Base-by-base conservation (phyloP, 2,329 filamentous ascomycete species). In the Pseudogymnoascus destructans region DNA sequence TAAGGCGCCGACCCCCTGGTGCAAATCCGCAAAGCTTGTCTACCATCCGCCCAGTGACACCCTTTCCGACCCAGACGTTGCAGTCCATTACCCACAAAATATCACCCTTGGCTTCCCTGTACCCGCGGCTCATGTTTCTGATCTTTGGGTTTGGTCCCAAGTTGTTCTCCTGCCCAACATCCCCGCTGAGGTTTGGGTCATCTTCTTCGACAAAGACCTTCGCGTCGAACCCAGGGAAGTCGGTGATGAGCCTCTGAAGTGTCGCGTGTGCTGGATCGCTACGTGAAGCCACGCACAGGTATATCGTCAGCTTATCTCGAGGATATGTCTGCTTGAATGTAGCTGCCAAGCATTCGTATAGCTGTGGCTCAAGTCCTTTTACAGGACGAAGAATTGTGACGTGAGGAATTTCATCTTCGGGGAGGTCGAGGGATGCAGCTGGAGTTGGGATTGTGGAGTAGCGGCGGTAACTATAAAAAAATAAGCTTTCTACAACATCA, bases 101-200 rank as follows among this genome's bases (percentile, higher is more conserved):
- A 68, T 96, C 90, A 1, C 87, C 86, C 63, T 85, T 85, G 1
- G 90, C 89, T 68, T 97, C 91, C 25, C 90, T 77, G 69, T 96
- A 98, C 2, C 89, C 91, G 42, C 89, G 81, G 69, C 91, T 96
- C 77, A 97, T 89, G 70, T 98, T 98, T 56, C 93, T 79, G 65
- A 98, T 95, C 75, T 98, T 98, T n/a, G 93, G 93, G 67, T 98
- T 98, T 1, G 93, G 93, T 0, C 95, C 95, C 59, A 97, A 77
- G 59, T 81, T 78, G 62, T 78, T 72, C 55, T 72, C 66, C 52
- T 77, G 72, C 57, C 77, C 77, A 9, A 73, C 71, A 30, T 74
- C 66, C 27, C 77, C 78, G 57, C 81, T 78, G 7, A 95, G 74
- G 27, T 82, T 70, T 0, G 86, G 82, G 68, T 95, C 90, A 60